Base-by-base conservation (phyloP, 345 rosid species). In the Conringia planisiliqua region DNA sequence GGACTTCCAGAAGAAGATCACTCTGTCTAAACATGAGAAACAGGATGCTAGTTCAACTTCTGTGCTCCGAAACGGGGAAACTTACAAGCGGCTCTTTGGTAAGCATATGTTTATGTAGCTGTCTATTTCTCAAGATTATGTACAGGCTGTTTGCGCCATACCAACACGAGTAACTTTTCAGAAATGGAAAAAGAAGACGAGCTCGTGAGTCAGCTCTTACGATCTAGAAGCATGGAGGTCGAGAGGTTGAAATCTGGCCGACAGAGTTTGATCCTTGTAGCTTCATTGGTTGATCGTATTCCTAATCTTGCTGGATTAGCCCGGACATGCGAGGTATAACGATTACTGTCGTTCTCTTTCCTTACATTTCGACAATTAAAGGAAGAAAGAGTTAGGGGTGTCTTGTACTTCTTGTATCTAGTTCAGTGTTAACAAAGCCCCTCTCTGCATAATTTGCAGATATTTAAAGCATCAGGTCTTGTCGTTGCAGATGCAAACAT, bases 241-340 rank as follows among this genome's bases (percentile, higher is more conserved):
- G 89, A 90, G 78, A 85, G 68, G 71, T 55, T 82, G 69, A 85
- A 77, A 84, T 87, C 88, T 63, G 87, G 92, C 66, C 85, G 84
- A 33, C 98, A 90, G 82, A 76, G 84, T 27, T 79, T 94, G 79
- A 84, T 94, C 67, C 86, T 94, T 43, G 98, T 94, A 57, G 98
- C 97, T 63, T 94, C 97, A 55, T 77, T 94, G 39, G 80, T 91
- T 73, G 96, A 94, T 79, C 93, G 98, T 39, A 87, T 91, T 63
- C 98, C 98, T 55, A 94, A 94, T 79, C 93, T 94, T 79, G 97
- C 97, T 52, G 97, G 98, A 55, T 84, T 94, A 84, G 95, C 97
- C 69, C 87, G 96, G 72, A 90, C 98, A 17, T 88, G 98, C 80
- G 96, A 94, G 95, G 98, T 91, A 78, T 57, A 55, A 6, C 61